phyloP scores from a whole-genome alignment of 2,329 filamentous ascomycete genomes.

The Apiospora koreana region DNA sequence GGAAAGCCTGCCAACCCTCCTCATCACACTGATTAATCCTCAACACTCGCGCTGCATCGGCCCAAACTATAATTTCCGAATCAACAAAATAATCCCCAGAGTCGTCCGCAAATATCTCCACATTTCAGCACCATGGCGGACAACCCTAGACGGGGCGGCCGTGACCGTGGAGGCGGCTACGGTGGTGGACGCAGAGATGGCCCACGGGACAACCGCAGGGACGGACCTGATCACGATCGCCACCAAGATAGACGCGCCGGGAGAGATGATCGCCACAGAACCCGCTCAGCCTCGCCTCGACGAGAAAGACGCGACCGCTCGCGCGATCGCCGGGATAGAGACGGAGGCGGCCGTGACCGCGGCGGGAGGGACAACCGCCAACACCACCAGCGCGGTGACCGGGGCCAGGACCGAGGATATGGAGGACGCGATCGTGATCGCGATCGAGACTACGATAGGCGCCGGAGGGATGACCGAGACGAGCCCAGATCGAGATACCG shows the following conservation, averaged over 20 bases:
- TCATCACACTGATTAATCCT: background rate
- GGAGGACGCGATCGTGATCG: slow-evolving; percentile 23
- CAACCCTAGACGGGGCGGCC: slow-evolving; percentile 13
- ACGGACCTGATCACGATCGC: slow-evolving; percentile 31
- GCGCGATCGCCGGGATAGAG: slow-evolving; percentile 33
- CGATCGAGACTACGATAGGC: slow-evolving; percentile 14
- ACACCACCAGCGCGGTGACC: slow-evolving; percentile 30
- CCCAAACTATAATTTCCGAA: background rate
- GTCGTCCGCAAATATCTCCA: background rate
- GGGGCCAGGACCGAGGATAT: slow-evolving; percentile 24
- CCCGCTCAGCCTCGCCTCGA: slow-evolving; percentile 27
- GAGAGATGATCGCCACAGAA: slow-evolving; percentile 27
- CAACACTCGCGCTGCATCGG: background rate
- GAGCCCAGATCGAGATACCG: slow-evolving; percentile 25
- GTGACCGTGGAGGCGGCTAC: slow-evolving; percentile 22
- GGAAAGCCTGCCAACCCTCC: background rate
- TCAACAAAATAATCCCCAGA: background rate
- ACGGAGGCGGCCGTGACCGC: slow-evolving; percentile 38
- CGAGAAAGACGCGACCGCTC: slow-evolving; percentile 29
- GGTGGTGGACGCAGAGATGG: slow-evolving; percentile 28
- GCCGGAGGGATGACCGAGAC: slow-evolving; percentile 16
- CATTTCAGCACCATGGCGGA: background rate
- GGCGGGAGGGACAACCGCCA: slow-evolving; percentile 35
- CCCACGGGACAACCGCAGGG: slow-evolving; percentile 24
- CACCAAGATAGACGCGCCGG: slow-evolving; percentile 27